Percentiles rank a stretch among this genome's conserved stretches.
These are phyloP conservation scores for Apiospora phragmitis DNA, from an alignment of 2,329 filamentous ascomycete species.

Conservation along the genomic window DNA sequence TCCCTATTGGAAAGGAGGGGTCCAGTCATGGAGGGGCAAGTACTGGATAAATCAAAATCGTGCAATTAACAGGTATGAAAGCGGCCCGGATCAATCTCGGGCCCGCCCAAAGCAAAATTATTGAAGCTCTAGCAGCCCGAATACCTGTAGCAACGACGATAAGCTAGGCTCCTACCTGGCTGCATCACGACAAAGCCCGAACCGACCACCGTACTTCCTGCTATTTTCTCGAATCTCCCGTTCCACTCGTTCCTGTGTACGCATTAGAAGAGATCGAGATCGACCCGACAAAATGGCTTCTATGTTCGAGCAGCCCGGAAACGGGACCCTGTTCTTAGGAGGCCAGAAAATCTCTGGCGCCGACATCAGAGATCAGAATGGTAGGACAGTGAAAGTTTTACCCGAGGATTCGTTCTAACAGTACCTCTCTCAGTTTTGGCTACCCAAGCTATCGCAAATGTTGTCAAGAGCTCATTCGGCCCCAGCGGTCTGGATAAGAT, in stretches of 20 bases:
- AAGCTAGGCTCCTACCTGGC: constrained; percentile 7
- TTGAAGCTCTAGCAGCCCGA: constrained; percentile 9
- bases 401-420: constrained; percentile 25
- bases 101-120: constrained; percentile 5
- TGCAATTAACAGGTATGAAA: constrained; percentile 1
- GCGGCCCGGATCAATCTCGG: constrained; percentile 6
- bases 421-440: constrained; percentile 69
- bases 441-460: constrained; percentile 96
- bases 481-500: constrained; percentile 98
- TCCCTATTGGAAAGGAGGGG: not conserved
- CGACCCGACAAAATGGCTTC: constrained; percentile 68
- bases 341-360: constrained; percentile 96
- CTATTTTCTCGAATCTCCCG: not conserved
- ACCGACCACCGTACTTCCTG: not conserved
- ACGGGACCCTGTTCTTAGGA: constrained; percentile 94
- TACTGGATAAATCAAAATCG: not conserved
- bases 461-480: constrained; percentile 98
- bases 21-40: constrained; percentile 1
- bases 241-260: not conserved
- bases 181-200: not conserved
- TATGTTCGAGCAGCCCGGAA: constrained; percentile 93
- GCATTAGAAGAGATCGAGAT: not conserved
- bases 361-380: constrained; percentile 97
- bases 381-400: constrained; percentile 45
- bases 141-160: not conserved